Evolutionary conservation across 768 basidiomycete genomes (phyloP).

Genomic region (Coprinopsis sp.): DNA sequence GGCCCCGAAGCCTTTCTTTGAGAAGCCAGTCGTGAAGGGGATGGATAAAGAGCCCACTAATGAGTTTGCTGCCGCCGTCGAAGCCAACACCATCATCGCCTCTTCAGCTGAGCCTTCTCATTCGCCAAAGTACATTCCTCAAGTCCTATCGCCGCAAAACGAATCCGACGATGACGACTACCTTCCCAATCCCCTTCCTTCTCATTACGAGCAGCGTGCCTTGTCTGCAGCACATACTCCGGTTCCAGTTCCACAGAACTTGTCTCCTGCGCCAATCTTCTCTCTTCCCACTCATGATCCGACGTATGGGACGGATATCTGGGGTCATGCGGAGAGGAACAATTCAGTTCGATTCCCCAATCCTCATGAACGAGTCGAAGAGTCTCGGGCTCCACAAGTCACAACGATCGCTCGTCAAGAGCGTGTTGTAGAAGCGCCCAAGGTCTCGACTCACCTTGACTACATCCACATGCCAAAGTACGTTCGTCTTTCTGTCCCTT

Average conservation of each 20-base stretch:
- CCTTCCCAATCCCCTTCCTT: conserved; percentile 1
- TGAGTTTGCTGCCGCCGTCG: conserved; percentile 17
- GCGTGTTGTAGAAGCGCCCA: no score
- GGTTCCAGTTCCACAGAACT: not conserved
- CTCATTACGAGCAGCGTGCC: not conserved
- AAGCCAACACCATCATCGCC: conserved; percentile 9
- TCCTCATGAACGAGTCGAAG: not conserved
- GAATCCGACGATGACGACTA: not conserved
- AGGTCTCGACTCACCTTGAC: conserved; percentile 16
- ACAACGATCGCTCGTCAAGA: no score
- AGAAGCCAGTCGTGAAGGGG: conserved; percentile 20
- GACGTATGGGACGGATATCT: not conserved
- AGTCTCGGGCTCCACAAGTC: no score
- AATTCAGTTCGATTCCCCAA: not conserved
- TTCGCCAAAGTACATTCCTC: not conserved
- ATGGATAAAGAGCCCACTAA: conserved; percentile 14
- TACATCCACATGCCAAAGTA: conserved; percentile 27
- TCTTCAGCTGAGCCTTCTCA: not conserved
- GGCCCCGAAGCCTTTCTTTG: conserved; percentile 24
- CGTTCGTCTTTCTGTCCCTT: conserved; percentile 10
- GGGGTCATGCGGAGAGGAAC: not conserved
- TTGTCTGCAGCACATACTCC: not conserved
- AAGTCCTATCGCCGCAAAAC: not conserved
- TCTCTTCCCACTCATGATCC: not conserved
- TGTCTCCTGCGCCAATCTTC: not conserved